These are phyloP conservation scores for Pleurotus tuoliensis DNA, from an alignment of 768 basidiomycete species.

Conservation along the genomic window DNA sequence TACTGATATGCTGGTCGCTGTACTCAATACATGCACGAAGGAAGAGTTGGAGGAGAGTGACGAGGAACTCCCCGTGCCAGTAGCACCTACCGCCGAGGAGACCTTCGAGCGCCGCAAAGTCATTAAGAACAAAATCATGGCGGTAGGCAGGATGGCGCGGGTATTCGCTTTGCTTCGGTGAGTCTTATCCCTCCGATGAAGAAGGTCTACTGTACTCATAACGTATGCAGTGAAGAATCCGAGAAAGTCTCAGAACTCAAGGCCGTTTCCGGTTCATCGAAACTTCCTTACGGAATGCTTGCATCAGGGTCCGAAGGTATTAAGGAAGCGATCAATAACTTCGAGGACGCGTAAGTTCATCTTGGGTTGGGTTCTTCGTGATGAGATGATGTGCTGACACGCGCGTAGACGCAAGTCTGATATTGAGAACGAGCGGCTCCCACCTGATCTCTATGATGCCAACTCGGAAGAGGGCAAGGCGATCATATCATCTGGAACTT, in stretches of 20 bases:
- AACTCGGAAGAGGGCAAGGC: slow-evolving; percentile 68
- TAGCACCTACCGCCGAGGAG: slow-evolving; percentile 41
- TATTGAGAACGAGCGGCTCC: slow-evolving; percentile 98
- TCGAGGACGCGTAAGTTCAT: slow-evolving; percentile 87
- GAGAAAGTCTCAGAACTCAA: slow-evolving; percentile 97
- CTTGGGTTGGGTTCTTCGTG: background rate
- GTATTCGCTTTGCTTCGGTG: slow-evolving; percentile 95
- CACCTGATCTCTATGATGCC: slow-evolving; percentile 90
- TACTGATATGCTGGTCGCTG: slow-evolving; percentile 97
- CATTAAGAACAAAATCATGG: slow-evolving; percentile 98
- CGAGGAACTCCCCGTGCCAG: slow-evolving; percentile 43
- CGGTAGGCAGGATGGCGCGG: slow-evolving; percentile 93
- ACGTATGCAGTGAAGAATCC: slow-evolving; percentile 78
- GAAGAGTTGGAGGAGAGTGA: slow-evolving; percentile 92
- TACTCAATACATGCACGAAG: slow-evolving; percentile 92
- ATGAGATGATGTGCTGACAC: too few relatives aligned
- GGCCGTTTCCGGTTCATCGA: slow-evolving; percentile 74
- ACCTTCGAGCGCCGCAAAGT: slow-evolving; percentile 74
- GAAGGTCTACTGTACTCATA: background rate
- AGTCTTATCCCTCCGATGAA: slow-evolving; percentile 21
- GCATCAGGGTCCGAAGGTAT: slow-evolving; percentile 91
- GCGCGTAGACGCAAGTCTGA: slow-evolving; percentile 82
- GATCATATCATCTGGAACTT: slow-evolving; percentile 51
- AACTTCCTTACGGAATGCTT: slow-evolving; percentile 78
- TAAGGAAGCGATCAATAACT: slow-evolving; percentile 88